Evolutionary conservation across 1,284 basidiomycete species (phyloP).

Genomic region (Malassezia sp.): DNA sequence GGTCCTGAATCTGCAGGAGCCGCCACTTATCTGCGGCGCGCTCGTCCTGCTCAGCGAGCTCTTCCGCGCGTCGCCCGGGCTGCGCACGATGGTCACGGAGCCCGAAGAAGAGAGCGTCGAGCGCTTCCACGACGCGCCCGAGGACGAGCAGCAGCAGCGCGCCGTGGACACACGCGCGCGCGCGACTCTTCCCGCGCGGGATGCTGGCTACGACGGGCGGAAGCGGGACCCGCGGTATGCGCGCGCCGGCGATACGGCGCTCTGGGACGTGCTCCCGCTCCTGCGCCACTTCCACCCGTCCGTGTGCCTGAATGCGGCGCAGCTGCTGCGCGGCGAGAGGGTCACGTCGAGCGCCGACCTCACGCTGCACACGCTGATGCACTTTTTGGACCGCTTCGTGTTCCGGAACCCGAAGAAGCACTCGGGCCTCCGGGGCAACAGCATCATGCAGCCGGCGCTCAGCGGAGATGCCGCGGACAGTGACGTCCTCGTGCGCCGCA

Average conservation of each 20-base stretch:
- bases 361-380: constrained; percentile 78
- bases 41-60: constrained; percentile 57
- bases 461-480: constrained; percentile 52
- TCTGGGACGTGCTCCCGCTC: constrained; percentile 50
- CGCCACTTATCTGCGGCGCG: constrained; percentile 82
- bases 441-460: constrained; percentile 70
- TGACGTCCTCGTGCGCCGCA: constrained; percentile 49
- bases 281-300: constrained; percentile 83
- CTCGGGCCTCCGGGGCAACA: constrained; percentile 62
- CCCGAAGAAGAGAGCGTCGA: constrained; percentile 50
- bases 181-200: constrained; percentile 14
- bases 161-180: constrained; percentile 12
- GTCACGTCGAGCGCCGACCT: constrained; percentile 76
- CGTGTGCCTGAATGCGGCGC: constrained; percentile 76
- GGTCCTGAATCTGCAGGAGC: constrained; percentile 63
- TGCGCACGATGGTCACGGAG: constrained; percentile 58
- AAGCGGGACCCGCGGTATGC: constrained; percentile 88
- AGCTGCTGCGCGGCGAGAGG: constrained; percentile 59
- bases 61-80: constrained; percentile 61
- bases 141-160: constrained; percentile 25
- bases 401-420: constrained; percentile 92
- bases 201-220: constrained; percentile 26
- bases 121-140: constrained; percentile 50
- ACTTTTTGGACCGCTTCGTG: constrained; percentile 78
- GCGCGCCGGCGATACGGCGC: constrained; percentile 59